These are phyloP conservation scores for Flammula alnicola DNA, from an alignment of 1,284 basidiomycete genomes.

Conservation along the genomic window DNA sequence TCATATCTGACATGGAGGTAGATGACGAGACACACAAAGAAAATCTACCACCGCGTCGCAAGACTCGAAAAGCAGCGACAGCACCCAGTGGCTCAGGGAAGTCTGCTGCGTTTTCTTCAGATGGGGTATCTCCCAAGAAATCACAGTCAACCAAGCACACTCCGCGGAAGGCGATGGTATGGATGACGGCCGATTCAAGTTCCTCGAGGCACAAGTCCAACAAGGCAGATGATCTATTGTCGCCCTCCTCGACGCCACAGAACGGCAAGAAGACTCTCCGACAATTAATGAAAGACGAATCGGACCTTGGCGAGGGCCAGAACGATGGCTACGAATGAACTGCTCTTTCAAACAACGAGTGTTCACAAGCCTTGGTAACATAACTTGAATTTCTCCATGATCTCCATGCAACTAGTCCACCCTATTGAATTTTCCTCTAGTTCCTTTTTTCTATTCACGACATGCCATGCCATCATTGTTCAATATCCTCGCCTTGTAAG, in stretches of 20 bases:
- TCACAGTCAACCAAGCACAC: conserved; percentile 1
- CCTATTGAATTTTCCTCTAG: not conserved
- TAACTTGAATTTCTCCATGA: not conserved
- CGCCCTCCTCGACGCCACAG: conserved; percentile 8
- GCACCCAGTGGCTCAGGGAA: conserved; percentile 19
- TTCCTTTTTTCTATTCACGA: conserved; percentile 11
- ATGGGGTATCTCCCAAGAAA: not conserved
- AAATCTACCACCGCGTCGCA: conserved; percentile 52
- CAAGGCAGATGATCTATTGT: not conserved
- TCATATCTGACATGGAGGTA: conserved; percentile 22
- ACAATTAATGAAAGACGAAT: conserved; percentile 20
- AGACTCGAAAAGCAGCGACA: conserved; percentile 42
- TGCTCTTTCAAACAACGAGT: not conserved
- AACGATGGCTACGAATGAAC: not conserved
- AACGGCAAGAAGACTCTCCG: conserved; percentile 10
- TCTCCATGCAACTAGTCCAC: not conserved
- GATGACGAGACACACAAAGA: conserved; percentile 49
- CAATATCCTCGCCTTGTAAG: conserved; percentile 18
- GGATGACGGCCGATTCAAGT: too few species aligned
- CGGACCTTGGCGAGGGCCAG: conserved; percentile 15
- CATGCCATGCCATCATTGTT: conserved; percentile 12
- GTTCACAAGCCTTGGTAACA: not conserved
- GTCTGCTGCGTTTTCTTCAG: not conserved
- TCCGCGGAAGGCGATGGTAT: not conserved
- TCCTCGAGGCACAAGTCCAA: too few species aligned